Conservation (phyloP, 176 grass and related monocot species). For the Aegilops sharonensis region DNA sequence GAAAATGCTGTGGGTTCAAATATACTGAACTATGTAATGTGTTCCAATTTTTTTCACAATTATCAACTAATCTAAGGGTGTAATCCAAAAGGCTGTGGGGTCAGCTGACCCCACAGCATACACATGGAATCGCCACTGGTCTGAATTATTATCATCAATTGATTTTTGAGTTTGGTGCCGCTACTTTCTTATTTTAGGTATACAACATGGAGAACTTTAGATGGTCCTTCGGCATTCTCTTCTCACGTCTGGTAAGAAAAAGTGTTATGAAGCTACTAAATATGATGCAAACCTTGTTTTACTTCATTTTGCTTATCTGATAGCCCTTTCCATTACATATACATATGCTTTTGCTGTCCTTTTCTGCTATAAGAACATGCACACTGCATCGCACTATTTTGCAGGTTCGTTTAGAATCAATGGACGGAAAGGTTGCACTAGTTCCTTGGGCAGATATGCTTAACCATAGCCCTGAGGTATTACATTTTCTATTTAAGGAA, state of each 20-base stretch:
- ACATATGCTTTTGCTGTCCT: background rate
- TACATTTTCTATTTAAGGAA: slow-evolving; percentile 14
- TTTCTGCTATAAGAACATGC: slow-evolving; percentile 7
- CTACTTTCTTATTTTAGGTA: slow-evolving; percentile 54
- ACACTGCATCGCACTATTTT: slow-evolving; percentile 10
- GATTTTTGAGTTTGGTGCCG: slow-evolving; percentile 4
- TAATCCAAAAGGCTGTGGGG: too few species aligned
- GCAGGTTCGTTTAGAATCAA: slow-evolving; percentile 96
- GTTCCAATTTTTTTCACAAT: too few species aligned
- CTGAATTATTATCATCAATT: background rate
- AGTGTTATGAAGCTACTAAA: slow-evolving; percentile 5
- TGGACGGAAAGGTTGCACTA: slow-evolving; percentile 87
- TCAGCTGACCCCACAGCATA: too few species aligned
- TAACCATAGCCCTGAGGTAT: slow-evolving; percentile 94
- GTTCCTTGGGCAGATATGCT: slow-evolving; percentile 99
- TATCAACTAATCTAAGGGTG: too few species aligned
- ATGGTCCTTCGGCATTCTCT: slow-evolving; percentile 99
- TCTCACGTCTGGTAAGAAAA: slow-evolving; percentile 86
- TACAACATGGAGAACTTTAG: slow-evolving; percentile 87
- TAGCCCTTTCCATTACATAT: background rate
- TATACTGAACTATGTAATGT: too few species aligned
- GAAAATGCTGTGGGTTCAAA: too few species aligned
- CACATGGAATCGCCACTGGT: too few species aligned
- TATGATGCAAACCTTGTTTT: slow-evolving; percentile 20
- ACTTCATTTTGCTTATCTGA: background rate